A percentile compares a stretch with the other conserved stretches of the same genome.
These are phyloP conservation scores for Polygonum maritimum DNA, from an alignment of 148 eudicot species.

Conservation along the genomic window DNA sequence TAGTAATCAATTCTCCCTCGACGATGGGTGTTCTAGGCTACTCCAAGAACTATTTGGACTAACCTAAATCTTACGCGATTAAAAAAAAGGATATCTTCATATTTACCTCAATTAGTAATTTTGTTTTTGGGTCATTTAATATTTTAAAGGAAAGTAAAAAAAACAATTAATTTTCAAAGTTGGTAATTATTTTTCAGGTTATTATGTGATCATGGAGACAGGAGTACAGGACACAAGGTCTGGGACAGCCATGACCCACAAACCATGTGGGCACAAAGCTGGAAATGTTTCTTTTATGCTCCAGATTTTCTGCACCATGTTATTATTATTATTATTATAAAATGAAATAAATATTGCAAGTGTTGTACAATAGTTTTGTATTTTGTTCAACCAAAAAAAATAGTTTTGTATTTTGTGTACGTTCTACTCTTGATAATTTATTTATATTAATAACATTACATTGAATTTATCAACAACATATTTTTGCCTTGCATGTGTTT, in stretches of 20 bases:
- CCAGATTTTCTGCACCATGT: neutral
- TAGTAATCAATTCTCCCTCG: too few relatives aligned
- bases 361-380: too few relatives aligned
- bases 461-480: too few relatives aligned
- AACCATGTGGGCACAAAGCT: constrained; percentile 10
- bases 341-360: neutral
- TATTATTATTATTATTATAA: neutral
- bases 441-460: too few relatives aligned
- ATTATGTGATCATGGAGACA: constrained; percentile 8
- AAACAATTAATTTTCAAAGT: neutral
- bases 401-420: too few relatives aligned
- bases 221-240: constrained; percentile 3
- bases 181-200: neutral
- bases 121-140: neutral
- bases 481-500: too few relatives aligned
- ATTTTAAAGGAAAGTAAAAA: neutral
- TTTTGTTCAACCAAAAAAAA: too few relatives aligned
- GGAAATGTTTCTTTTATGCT: neutral
- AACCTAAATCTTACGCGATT: too few relatives aligned
- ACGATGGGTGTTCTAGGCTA: too few relatives aligned
- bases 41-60: too few relatives aligned
- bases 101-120: neutral
- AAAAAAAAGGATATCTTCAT: neutral
- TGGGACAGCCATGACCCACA: constrained; percentile 10
- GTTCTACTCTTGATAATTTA: too few relatives aligned